Evolutionary conservation across 2,329 filamentous ascomycete genomes (phyloP), one percentile per base, ranked within the genome.

Genomic region (Fusarium chlamydosporum): DNA sequence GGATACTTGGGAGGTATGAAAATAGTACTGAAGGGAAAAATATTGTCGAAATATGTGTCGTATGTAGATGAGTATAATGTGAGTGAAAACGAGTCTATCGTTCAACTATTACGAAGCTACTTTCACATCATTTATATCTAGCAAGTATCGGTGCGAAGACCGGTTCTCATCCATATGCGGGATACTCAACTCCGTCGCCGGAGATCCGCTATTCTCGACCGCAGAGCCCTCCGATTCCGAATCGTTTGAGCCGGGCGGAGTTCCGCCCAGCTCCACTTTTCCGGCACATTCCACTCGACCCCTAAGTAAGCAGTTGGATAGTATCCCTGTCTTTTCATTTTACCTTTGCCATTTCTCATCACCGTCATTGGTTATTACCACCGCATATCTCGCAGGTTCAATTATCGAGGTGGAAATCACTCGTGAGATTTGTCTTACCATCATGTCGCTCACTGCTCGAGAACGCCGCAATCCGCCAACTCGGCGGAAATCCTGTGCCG

Each of bases 401-500:
- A 31, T 34, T 7, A 26, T 20, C 5, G 7, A 27, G 10, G 35
- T 11, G 18, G 11, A 10, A 26, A 27, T 18, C 2, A 6, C 9
- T 38, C 37, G 43, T 31, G 34, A 15, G 46, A 10, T 23, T 45
- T 7, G 27, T 35, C 43, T 45, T 46, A 37, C 18, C 29, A 42
- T 16, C 15, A 77, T 77, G 75, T 78, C 76, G 2, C 69, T 77
- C 18, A 76, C 76, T 29, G 60, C 74, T 11, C 68, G 72, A 35
- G 82, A 83, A 73, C 79, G 78, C 54, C 76, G 66, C 27, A 84
- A 83, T 75, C 83, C 82, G 34, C 84, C 80, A 43, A 81, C 81
- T 6, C 76, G 82, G 57, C 84, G 86, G 46, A 89, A 87, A 76
- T 85, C 87, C 5, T 89, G 87, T 70, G 78, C 81, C 5, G 82